phyloP scores from a whole-genome alignment of 2,329 filamentous ascomycete genomes.

The Aspergillus ochraceoroseus region DNA sequence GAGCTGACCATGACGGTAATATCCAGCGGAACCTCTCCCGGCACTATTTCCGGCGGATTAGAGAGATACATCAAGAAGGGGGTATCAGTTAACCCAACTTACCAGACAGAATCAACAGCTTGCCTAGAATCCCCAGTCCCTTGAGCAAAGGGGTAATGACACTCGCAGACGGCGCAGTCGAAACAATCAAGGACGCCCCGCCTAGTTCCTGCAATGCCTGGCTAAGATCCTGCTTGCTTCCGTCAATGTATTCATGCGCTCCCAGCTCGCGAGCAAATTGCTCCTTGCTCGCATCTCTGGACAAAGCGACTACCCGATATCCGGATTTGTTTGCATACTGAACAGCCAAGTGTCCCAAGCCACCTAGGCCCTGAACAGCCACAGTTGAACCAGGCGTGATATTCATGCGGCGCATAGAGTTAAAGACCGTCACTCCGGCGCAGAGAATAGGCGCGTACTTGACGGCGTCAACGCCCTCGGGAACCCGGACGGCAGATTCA shows the following conservation, averaged over 20 bases:
- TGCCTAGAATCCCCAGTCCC: conserved; percentile 34
- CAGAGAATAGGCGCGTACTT: conserved; percentile 47
- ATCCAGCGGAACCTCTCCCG: conserved; percentile 16
- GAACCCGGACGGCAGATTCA: conserved; percentile 46
- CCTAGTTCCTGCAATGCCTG: conserved; percentile 36
- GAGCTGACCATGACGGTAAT: conserved; percentile 18
- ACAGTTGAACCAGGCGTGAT: conserved; percentile 46
- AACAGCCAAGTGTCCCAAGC: conserved; percentile 51
- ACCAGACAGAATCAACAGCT: conserved; percentile 37
- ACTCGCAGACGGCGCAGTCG: conserved; percentile 37
- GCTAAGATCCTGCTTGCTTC: conserved; percentile 32
- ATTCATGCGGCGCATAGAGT: conserved; percentile 46
- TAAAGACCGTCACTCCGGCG: conserved; percentile 51
- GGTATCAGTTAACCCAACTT: no score
- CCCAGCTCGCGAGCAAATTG: conserved; percentile 52
- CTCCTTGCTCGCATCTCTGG: conserved; percentile 49
- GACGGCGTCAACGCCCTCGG: conserved; percentile 46
- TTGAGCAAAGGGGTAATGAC: conserved; percentile 35
- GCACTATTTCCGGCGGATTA: conserved; percentile 6
- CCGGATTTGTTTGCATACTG: conserved; percentile 52
- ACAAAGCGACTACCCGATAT: conserved; percentile 50
- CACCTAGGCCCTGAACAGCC: conserved; percentile 52
- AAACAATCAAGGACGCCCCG: conserved; percentile 35
- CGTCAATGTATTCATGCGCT: conserved; percentile 52
- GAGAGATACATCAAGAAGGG: not conserved